phyloP scores from a whole-genome alignment of 75 land plant species.

The Pinus tabuliformis region DNA sequence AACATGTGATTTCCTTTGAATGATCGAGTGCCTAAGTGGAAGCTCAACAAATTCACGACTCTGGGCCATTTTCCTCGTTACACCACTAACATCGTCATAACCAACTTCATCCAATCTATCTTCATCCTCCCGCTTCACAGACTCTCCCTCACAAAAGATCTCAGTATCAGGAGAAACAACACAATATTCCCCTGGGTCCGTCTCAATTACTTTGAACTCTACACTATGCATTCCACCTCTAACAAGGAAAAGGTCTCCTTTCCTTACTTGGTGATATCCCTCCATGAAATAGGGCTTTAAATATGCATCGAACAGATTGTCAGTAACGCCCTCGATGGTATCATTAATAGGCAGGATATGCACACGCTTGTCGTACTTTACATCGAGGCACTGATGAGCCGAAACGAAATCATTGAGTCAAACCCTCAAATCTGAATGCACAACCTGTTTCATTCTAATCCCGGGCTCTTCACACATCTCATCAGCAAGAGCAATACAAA shows the following conservation, averaged over 20 bases:
- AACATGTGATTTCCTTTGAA: no score
- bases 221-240: no score
- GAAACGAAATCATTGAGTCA: constrained; percentile 28
- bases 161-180: no score
- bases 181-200: no score
- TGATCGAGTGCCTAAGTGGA: no score
- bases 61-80: no score
- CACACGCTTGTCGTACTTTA: constrained; percentile 35
- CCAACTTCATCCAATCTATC: no score
- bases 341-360: constrained; percentile 38
- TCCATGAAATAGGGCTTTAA: constrained; percentile 68
- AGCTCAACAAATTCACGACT: no score
- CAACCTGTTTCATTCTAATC: constrained; percentile 43
- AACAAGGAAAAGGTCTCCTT: constrained; percentile 77
- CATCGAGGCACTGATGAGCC: constrained; percentile 27
- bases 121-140: no score
- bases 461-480: constrained; percentile 34
- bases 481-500: constrained; percentile 33
- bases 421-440: constrained; percentile 27
- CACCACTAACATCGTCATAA: no score
- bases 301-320: constrained; percentile 36
- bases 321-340: constrained; percentile 37
- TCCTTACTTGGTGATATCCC: constrained; percentile 68
- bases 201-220: no score
- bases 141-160: no score